Conservation (phyloP, 768 basidiomycete genomes). For the Collybiopsis luxurians region DNA sequence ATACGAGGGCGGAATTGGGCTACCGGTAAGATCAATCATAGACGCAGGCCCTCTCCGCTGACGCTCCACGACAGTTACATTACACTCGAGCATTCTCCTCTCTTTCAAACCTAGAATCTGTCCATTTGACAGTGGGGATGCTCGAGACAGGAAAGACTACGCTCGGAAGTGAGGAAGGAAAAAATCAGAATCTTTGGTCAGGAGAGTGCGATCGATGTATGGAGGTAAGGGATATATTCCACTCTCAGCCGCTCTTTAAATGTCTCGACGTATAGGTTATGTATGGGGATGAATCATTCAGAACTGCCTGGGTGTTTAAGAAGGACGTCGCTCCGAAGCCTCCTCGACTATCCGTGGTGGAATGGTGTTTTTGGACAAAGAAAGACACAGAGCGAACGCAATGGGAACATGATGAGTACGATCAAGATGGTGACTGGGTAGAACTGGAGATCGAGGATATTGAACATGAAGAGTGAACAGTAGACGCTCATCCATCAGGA, state of each 20-base stretch:
- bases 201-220: constrained; percentile 6
- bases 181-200: background rate
- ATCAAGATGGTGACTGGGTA: background rate
- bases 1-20: background rate
- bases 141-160: background rate
- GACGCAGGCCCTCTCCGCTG: background rate
- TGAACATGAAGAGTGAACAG: background rate
- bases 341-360: background rate
- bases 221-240: background rate
- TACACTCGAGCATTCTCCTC: background rate
- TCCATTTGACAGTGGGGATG: background rate
- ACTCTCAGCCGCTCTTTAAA: background rate
- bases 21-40: background rate
- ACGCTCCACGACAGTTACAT: background rate
- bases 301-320: background rate
- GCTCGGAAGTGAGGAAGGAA: background rate
- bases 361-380: background rate
- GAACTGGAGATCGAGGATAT: background rate
- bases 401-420: background rate
- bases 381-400: background rate
- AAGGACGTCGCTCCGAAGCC: background rate
- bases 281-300: constrained; percentile 1
- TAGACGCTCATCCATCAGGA: too few relatives aligned
- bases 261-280: background rate
- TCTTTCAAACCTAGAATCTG: background rate